Evolutionary conservation across 2,329 filamentous ascomycete species (phyloP), one percentile per base, ranked within the genome.

Genomic region (Decorospora gaudefroyi): DNA sequence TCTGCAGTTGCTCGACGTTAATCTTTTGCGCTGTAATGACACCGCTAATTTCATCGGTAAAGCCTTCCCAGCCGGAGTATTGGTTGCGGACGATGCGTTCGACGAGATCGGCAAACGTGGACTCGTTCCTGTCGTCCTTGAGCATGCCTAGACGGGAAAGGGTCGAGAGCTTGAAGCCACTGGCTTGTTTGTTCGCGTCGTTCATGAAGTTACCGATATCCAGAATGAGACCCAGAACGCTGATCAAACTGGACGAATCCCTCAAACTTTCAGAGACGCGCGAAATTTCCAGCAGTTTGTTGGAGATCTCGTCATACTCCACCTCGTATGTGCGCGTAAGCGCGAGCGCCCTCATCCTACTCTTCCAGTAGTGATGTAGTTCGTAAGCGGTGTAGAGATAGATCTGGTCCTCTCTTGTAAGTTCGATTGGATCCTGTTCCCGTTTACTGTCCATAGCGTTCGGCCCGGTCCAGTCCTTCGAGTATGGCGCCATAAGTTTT

Each of bases 131-230:
- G 76, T 96, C 90, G 67, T 99, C 93, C 75, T 99, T 99, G 65
- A 97, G 89, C 91, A 99, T 97, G 49, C 87, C 91, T 42, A 99
- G 77, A 42, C 93, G 85, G 18, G 89, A 88, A 34, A 99, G 84
- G 4, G 93, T 96, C 65, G 90, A 93, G 10, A 99, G 83, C 76
- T 99, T 99, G 85, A 99, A 99, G 51, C 93, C 93, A 45, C 87
- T 88, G 3, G 93, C 93, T 74, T 97, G 93, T 76, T 99, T 99
- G 75, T 96, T 97, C 42, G 91, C 87, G 68, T 97, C 93, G 77
- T 99, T 99, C 93, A 99, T 99, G 79, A 96, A 99, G 72, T 99
- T 99, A 71, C 93, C 93, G 65, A 99, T 96, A 70, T 96, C 92
- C 61, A 99, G 77, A 71, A 99, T 99, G 51, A 97, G 80, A 46